Conservation (phyloP, 345 rosid species). For the Noccaea bulbosa region DNA sequence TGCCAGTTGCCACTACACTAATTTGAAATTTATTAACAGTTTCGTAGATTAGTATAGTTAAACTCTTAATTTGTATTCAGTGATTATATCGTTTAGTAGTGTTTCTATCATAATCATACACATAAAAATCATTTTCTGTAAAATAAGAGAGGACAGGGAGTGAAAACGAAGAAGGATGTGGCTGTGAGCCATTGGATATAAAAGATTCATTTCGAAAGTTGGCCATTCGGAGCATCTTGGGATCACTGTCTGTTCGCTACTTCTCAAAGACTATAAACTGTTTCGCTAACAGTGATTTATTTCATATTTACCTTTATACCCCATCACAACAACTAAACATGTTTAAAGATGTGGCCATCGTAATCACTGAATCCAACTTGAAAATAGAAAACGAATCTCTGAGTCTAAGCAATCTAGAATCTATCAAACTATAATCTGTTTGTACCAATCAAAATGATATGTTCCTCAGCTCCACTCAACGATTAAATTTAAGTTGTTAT, state of each 20-base stretch:
- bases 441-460: constrained; percentile 25
- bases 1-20: background rate
- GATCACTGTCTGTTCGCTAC: constrained; percentile 49
- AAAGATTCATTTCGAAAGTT: constrained; percentile 44
- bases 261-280: constrained; percentile 44
- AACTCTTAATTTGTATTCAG: too few relatives aligned
- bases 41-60: background rate
- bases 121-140: background rate
- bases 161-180: constrained; percentile 31
- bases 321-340: constrained; percentile 6
- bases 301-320: background rate
- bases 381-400: constrained; percentile 8
- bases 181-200: constrained; percentile 37
- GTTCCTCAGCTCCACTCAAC: constrained; percentile 11
- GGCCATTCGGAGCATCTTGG: constrained; percentile 49
- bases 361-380: constrained; percentile 39
- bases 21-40: background rate
- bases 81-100: constrained; percentile 2
- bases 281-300: constrained; percentile 16
- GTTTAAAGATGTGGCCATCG: constrained; percentile 25
- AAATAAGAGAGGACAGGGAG: constrained; percentile 19
- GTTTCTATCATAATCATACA: constrained; percentile 14
- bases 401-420: constrained; percentile 26
- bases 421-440: constrained; percentile 14
- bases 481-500: background rate